phyloP scores from a whole-genome alignment of 1,139 yeast species.

The Kodamaea sp. region DNA sequence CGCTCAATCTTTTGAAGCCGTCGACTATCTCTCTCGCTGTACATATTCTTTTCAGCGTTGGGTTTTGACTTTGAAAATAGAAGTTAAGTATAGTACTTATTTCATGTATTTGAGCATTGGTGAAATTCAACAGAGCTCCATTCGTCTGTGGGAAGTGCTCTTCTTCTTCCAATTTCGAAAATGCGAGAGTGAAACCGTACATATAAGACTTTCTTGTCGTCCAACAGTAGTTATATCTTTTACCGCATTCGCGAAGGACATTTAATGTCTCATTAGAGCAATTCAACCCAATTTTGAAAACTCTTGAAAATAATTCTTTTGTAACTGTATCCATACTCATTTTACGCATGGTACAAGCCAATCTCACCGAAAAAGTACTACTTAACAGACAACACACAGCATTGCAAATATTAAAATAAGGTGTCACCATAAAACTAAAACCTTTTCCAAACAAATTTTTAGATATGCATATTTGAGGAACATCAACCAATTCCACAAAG shows the following conservation, averaged over 20 bases:
- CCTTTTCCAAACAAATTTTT: constrained; percentile 7
- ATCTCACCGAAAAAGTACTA: constrained; percentile 9
- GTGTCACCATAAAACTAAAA: constrained; percentile 11
- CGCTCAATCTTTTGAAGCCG: constrained; percentile 1
- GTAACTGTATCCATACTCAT: too few species aligned
- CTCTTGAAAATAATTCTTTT: constrained; percentile 2
- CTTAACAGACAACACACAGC: constrained; percentile 11
- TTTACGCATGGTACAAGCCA: constrained; percentile 5
- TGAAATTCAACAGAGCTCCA: constrained; percentile 4
- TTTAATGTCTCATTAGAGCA: constrained; percentile 7
- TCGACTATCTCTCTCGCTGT: constrained; percentile 4
- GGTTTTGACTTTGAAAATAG: neutral
- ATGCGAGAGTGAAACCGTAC: constrained; percentile 10
- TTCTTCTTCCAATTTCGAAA: constrained; percentile 4
- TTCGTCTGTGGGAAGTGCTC: constrained; percentile 1
- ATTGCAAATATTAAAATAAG: constrained; percentile 10
- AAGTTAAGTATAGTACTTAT: constrained; percentile 4
- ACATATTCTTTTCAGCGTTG: constrained; percentile 1
- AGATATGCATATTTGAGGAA: constrained; percentile 6
- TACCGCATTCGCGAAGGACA: constrained; percentile 8
- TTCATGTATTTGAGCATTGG: constrained; percentile 7
- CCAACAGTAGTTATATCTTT: constrained; percentile 21
- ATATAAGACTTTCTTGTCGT: constrained; percentile 13
- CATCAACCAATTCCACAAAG: constrained; percentile 19
- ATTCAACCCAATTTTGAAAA: constrained; percentile 6